Evolutionary conservation across 345 rosid species (phyloP).

Genomic region (Stellera chamaejasme): DNA sequence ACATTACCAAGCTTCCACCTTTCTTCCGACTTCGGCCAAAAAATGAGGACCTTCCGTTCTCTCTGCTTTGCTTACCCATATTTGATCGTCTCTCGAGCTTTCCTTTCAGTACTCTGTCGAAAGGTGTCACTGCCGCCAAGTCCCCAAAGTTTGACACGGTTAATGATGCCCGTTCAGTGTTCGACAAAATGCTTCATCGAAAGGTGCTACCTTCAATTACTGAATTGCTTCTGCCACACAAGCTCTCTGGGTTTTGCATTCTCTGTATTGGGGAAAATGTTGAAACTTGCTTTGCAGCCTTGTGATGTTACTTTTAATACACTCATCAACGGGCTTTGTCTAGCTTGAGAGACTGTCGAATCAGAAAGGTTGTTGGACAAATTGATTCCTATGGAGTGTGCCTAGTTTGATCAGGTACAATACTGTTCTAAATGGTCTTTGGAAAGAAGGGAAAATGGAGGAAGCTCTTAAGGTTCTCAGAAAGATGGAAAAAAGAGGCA

Average conservation of each 20-base stretch:
- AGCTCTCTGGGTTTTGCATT: constrained; percentile 1
- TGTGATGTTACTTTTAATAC: constrained; percentile 9
- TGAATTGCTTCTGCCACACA: constrained; percentile 2
- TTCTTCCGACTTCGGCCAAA: too few species aligned
- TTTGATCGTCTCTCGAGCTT: too few species aligned
- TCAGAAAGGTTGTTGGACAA: constrained; percentile 19
- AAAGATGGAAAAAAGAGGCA: constrained; percentile 18
- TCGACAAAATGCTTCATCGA: neutral
- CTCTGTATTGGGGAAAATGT: constrained; percentile 19
- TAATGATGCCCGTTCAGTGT: constrained; percentile 1
- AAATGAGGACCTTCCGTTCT: too few species aligned
- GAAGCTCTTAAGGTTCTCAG: constrained; percentile 14
- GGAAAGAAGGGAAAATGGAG: constrained; percentile 17
- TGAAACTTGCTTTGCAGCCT: constrained; percentile 12
- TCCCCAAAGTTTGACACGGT: neutral
- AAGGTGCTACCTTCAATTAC: neutral
- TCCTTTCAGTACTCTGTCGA: neutral
- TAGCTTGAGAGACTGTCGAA: neutral
- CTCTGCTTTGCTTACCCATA: too few species aligned
- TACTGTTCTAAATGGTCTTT: constrained; percentile 22
- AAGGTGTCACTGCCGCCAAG: neutral
- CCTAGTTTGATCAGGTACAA: constrained; percentile 15
- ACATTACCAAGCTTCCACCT: too few species aligned
- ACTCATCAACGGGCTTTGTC: constrained; percentile 20
- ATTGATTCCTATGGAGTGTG: constrained; percentile 12